Percentiles rank a stretch among this genome's conserved stretches.
These are phyloP conservation scores for Viola pubescens DNA, from an alignment of 441 rosid genomes.

Conservation along the genomic window DNA sequence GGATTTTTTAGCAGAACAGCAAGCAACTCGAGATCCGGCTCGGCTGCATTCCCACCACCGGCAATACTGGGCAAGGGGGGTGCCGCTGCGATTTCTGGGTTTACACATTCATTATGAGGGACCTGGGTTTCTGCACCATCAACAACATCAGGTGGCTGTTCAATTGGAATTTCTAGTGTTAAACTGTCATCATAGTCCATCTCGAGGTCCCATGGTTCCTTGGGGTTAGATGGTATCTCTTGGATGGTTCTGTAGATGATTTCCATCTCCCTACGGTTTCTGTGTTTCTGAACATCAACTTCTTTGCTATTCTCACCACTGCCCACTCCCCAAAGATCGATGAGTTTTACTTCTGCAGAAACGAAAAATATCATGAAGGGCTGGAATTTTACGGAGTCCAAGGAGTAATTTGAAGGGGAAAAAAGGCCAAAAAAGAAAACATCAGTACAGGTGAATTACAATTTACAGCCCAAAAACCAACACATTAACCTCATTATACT, in stretches of 20 bases:
- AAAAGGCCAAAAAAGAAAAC: background rate
- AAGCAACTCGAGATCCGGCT: conserved; percentile 91
- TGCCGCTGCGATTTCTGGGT: conserved; percentile 24
- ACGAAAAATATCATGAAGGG: conserved; percentile 21
- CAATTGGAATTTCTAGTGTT: conserved; percentile 76
- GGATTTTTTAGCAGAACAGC: conserved; percentile 92
- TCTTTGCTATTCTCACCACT: conserved; percentile 91
- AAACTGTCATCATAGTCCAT: conserved; percentile 89
- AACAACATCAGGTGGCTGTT: conserved; percentile 69
- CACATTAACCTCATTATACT: background rate
- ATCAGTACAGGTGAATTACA: background rate
- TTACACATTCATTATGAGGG: conserved; percentile 33
- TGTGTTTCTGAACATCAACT: conserved; percentile 69
- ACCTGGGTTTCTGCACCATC: conserved; percentile 48
- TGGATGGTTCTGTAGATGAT: conserved; percentile 39
- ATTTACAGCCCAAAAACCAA: background rate
- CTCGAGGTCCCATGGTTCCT: conserved; percentile 95
- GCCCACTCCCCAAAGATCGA: conserved; percentile 61
- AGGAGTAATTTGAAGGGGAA: conserved; percentile 3
- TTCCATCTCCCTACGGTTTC: conserved; percentile 86
- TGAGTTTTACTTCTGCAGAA: conserved; percentile 64
- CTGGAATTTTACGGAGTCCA: conserved; percentile 19
- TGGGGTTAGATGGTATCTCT: conserved; percentile 76
- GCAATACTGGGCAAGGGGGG: conserved; percentile 29
- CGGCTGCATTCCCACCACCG: conserved; percentile 30